phyloP scores from a whole-genome alignment of 1,139 yeast genomes.

The Suhomyces kunorum region DNA sequence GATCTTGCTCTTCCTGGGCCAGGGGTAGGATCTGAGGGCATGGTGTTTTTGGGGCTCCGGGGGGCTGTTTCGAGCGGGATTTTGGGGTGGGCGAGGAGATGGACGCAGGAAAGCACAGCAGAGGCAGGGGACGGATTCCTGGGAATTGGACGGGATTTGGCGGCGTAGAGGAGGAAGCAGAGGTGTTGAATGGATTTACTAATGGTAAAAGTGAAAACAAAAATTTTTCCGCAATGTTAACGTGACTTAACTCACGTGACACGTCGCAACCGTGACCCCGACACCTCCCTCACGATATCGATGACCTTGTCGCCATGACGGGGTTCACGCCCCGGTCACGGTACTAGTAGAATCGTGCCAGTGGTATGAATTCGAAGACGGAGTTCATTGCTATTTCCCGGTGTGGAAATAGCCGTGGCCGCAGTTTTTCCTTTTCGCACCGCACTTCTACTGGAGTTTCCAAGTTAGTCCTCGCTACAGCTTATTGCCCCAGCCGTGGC shows the following conservation, averaged over 20 bases:
- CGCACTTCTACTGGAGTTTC: too few species aligned
- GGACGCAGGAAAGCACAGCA: not conserved
- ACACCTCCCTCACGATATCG: too few species aligned
- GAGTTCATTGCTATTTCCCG: too few species aligned
- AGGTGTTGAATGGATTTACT: too few species aligned
- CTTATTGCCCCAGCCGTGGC: too few species aligned
- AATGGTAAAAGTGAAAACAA: not conserved
- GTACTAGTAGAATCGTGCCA: too few species aligned
- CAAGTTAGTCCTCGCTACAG: too few species aligned
- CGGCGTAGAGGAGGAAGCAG: not conserved
- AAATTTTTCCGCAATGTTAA: not conserved
- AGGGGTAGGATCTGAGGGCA: slow-evolving; percentile 12
- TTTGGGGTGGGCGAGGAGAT: not conserved
- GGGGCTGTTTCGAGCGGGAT: not conserved
- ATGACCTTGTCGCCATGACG: too few species aligned
- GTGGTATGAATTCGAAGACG: too few species aligned
- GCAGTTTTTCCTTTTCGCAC: too few species aligned
- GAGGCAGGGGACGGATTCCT: not conserved
- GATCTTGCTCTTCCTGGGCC: slow-evolving; percentile 3
- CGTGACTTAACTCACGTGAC: not conserved
- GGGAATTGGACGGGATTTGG: not conserved
- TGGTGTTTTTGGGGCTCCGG: not conserved
- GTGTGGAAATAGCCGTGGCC: too few species aligned
- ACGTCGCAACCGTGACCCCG: not conserved
- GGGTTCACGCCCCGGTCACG: too few species aligned